phyloP scores from a whole-genome alignment of 345 rosid genomes.

The Lumnitzera littorea region DNA sequence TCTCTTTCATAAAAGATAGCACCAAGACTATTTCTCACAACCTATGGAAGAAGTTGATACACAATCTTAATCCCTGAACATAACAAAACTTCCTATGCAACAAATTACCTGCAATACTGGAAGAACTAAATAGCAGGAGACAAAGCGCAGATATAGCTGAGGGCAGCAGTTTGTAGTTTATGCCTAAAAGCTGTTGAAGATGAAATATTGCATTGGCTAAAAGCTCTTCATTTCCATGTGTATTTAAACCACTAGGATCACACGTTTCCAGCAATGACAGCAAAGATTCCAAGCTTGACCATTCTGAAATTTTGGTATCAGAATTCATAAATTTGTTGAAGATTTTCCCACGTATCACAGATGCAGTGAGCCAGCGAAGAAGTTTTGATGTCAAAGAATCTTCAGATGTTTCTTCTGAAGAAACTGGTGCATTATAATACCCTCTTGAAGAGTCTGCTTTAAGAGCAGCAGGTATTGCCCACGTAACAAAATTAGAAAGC shows the following conservation, averaged over 20 bases:
- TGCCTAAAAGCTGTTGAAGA: conserved; percentile 57
- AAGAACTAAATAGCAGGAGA: conserved; percentile 32
- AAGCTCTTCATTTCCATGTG: conserved; percentile 23
- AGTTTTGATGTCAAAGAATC: conserved; percentile 64
- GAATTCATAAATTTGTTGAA: conserved; percentile 19
- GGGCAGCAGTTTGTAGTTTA: conserved; percentile 33
- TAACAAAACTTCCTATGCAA: not conserved
- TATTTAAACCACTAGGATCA: conserved; percentile 16
- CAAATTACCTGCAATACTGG: conserved; percentile 35
- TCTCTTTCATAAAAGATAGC: too few species aligned
- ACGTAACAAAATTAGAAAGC: conserved; percentile 56
- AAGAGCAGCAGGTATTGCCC: conserved; percentile 67
- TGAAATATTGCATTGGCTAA: conserved; percentile 44
- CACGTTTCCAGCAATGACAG: conserved; percentile 30
- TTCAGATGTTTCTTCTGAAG: conserved; percentile 29
- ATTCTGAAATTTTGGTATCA: conserved; percentile 17
- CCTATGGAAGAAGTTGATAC: not conserved
- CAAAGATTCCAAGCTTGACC: conserved; percentile 30
- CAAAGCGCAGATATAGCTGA: conserved; percentile 66
- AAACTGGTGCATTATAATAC: conserved; percentile 12
- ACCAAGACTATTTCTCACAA: too few species aligned
- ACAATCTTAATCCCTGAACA: not conserved
- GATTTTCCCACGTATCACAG: conserved; percentile 61
- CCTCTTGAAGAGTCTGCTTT: conserved; percentile 26
- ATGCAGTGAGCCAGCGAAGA: conserved; percentile 79